Evolutionary conservation across 2,329 filamentous ascomycete species (phyloP).

Genomic region (Pseudohalonectria lignicola): DNA sequence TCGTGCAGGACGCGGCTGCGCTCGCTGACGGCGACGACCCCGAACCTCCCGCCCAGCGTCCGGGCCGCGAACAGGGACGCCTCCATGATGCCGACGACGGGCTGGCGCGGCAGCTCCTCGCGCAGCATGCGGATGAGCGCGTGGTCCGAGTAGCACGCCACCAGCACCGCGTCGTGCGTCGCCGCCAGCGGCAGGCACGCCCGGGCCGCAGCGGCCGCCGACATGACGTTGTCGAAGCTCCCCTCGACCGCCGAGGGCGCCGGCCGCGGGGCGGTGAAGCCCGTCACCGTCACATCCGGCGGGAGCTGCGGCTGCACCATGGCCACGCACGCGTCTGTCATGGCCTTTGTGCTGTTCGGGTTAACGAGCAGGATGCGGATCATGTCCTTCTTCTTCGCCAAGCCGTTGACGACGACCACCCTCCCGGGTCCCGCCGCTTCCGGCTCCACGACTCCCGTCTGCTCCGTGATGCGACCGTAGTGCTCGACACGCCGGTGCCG

Average conservation of each 20-base stretch:
- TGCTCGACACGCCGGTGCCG: slow-evolving; percentile 11
- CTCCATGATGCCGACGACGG: slow-evolving; percentile 10
- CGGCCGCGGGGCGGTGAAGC: slow-evolving; percentile 8
- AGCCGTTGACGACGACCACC: no score
- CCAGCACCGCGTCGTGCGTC: slow-evolving; percentile 8
- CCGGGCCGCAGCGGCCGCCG: slow-evolving; percentile 9
- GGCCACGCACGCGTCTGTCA: slow-evolving; percentile 8
- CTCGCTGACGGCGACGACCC: slow-evolving; percentile 8
- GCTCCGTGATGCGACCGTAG: no score
- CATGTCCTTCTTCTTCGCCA: no score
- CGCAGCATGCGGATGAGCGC: slow-evolving; percentile 9
- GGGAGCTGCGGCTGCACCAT: slow-evolving; percentile 7
- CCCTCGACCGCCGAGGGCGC: slow-evolving; percentile 8
- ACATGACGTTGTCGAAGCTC: slow-evolving; percentile 10
- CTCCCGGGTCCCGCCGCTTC: no score
- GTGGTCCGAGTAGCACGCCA: slow-evolving; percentile 13
- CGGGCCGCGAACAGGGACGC: slow-evolving; percentile 9
- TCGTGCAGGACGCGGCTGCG: slow-evolving; percentile 5
- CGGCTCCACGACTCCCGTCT: no score
- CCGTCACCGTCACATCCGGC: slow-evolving; percentile 8
- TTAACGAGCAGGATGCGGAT: no score
- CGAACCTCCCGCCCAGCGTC: slow-evolving; percentile 9
- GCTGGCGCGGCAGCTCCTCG: slow-evolving; percentile 9
- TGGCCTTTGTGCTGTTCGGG: no score
- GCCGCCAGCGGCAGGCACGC: slow-evolving; percentile 9